Evolutionary conservation across 2,329 filamentous ascomycete species (phyloP), one percentile per base, ranked within the genome.

Genomic region (Aspergillus oerlinghausenensis): DNA sequence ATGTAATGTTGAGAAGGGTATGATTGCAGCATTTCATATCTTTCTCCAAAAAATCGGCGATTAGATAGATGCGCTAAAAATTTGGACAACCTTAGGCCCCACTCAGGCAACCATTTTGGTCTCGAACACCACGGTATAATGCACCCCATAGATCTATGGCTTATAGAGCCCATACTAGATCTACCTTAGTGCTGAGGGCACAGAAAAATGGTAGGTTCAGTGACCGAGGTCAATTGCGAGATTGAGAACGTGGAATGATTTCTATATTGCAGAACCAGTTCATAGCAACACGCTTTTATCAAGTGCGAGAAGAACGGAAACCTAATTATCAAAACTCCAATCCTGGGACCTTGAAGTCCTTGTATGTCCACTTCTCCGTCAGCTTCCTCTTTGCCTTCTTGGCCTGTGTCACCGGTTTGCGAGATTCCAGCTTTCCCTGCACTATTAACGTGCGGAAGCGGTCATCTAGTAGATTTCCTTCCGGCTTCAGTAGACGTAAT

Each of bases 301-400:
- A 23, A 47, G 10, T 26, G 43, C 19, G 55, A 64, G 58, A 60
- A 58, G 62, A 60, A 56, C 58, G 56, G 50, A 55, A 62, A 58
- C 48, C 56, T 45, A 60, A 64, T 59, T 55, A 67, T 21, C 64
- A 58, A 56, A 60, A 57, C 49, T 59, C 60, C 50, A 66, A 49
- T 10, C 71, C 72, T 56, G 71, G 71, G 19, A 89, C 75, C 65
- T 80, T 82, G 75, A 96, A 99, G 73, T 99, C 94, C 82, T 99
- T 99, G 80, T 96, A 90, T 48, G 88, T 86, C 94, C 94, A 99
- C 78, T 97, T 99, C 83, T 97, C 94, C 6, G 91, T 96, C 52
- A 86, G 76, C 73, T 89, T 90, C 65, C 80, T 86, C 81, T 87
- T 92, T 61, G 85, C 84, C 80, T 94, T 90, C 82, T 90, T 96